A percentile compares a stretch with the other conserved stretches of the same genome.
Evolutionary conservation across 768 basidiomycete genomes (phyloP).

Genomic region (Clitopilus passeckerianus): DNA sequence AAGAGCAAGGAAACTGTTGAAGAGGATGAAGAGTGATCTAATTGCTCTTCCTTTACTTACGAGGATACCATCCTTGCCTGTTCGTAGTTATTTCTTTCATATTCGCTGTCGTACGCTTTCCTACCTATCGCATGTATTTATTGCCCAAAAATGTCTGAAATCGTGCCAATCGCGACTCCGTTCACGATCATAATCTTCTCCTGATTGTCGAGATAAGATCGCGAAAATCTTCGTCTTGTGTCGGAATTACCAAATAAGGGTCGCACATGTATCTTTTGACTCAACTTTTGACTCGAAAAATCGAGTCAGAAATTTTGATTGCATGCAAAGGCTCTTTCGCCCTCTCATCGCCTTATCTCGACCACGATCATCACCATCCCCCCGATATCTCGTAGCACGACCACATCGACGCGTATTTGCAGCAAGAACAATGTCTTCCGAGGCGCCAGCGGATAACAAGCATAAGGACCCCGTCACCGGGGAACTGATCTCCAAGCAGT

Average conservation of each 20-base stretch:
- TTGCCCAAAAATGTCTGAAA: background rate
- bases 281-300: conserved; percentile 12
- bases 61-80: conserved; percentile 5
- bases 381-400: conserved; percentile 1
- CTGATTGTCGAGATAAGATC: background rate
- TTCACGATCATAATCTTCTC: background rate
- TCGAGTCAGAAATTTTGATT: conserved; percentile 13
- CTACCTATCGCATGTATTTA: background rate
- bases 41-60: background rate
- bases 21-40: conserved; percentile 33
- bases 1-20: conserved; percentile 47
- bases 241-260: background rate
- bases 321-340: conserved; percentile 27
- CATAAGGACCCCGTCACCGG: conserved; percentile 87
- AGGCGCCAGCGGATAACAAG: conserved; percentile 30
- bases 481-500: conserved; percentile 97
- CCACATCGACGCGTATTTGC: background rate
- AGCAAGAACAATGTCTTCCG: conserved; percentile 32
- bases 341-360: conserved; percentile 11
- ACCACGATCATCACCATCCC: conserved; percentile 6
- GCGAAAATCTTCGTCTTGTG: background rate
- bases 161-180: background rate
- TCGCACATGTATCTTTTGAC: conserved; percentile 8
- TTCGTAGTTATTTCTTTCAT: background rate
- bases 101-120: conserved; percentile 1